Percentiles rank a stretch among this genome's conserved stretches.
These are phyloP conservation scores for Cytauxzoon felis DNA, from an alignment of 169 alveolate genomes.

Conservation along the genomic window DNA sequence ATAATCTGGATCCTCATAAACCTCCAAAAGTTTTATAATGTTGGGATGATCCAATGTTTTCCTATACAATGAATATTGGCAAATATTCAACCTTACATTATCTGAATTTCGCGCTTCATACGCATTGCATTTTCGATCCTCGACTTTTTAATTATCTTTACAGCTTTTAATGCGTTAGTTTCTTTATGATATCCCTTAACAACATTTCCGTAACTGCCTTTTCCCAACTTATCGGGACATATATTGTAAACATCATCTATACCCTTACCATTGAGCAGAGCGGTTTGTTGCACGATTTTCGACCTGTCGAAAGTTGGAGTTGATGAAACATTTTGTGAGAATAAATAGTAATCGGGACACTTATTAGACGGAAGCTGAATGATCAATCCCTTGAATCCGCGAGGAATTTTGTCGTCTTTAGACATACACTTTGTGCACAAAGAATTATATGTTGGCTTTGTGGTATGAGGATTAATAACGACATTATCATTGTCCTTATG, in stretches of 20 bases:
- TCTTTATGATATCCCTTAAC: conserved; percentile 81
- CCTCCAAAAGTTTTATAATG: conserved; percentile 84
- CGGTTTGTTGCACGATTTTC: conserved; percentile 63
- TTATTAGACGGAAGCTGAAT: conserved; percentile 34
- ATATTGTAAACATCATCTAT: conserved; percentile 81
- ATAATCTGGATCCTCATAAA: conserved; percentile 86
- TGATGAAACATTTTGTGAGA: neutral
- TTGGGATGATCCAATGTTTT: conserved; percentile 88
- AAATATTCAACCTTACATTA: conserved; percentile 61
- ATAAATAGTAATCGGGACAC: neutral
- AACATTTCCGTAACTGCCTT: conserved; percentile 86
- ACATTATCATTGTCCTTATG: neutral
- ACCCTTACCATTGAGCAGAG: conserved; percentile 63
- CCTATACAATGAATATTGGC: conserved; percentile 7
- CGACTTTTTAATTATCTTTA: conserved; percentile 81
- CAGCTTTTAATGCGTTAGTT: conserved; percentile 82
- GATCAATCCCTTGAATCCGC: conserved; percentile 57
- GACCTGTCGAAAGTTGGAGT: conserved; percentile 71
- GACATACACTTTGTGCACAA: conserved; percentile 66
- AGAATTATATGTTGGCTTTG: conserved; percentile 54
- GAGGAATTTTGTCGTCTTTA: conserved; percentile 38
- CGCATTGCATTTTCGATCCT: conserved; percentile 81
- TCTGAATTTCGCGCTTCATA: conserved; percentile 82
- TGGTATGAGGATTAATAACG: too few species aligned
- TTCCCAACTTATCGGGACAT: conserved; percentile 77